Percentiles rank a stretch among this genome's conserved stretches.
These are phyloP conservation scores for Metschnikowia amazonensis DNA, from an alignment of 805 yeast genomes.

Conservation along the genomic window DNA sequence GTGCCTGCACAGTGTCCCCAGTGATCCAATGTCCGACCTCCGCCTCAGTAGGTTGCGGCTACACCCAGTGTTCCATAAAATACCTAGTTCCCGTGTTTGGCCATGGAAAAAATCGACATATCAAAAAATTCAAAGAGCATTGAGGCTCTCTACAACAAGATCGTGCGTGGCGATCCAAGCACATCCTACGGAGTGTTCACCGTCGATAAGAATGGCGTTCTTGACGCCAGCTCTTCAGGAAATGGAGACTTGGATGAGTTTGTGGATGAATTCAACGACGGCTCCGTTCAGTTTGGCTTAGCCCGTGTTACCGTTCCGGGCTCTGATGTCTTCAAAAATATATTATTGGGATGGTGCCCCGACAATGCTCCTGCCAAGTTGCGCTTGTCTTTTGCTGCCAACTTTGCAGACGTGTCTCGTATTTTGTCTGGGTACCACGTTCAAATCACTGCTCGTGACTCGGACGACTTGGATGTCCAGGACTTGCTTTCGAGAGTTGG, in stretches of 20 bases:
- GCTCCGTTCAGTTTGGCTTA: slow-evolving; percentile 85
- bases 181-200: slow-evolving; percentile 77
- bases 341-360: slow-evolving; percentile 95
- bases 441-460: slow-evolving; percentile 93
- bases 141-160: slow-evolving; percentile 69
- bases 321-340: slow-evolving; percentile 81
- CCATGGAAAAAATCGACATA: slow-evolving; percentile 55
- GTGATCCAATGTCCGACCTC: slow-evolving; percentile 1
- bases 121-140: slow-evolving; percentile 72
- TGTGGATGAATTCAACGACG: slow-evolving; percentile 77
- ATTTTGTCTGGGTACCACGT: slow-evolving; percentile 83
- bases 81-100: neutral
- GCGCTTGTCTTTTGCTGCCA: slow-evolving; percentile 70
- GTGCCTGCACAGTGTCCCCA: neutral
- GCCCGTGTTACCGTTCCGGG: slow-evolving; percentile 86
- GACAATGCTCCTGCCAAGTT: slow-evolving; percentile 84
- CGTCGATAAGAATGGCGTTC: slow-evolving; percentile 54
- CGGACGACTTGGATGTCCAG: slow-evolving; percentile 78
- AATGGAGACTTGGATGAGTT: slow-evolving; percentile 71
- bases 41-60: slow-evolving; percentile 3
- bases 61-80: neutral
- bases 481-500: slow-evolving; percentile 74
- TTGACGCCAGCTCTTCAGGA: slow-evolving; percentile 50
- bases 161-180: slow-evolving; percentile 71
- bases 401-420: slow-evolving; percentile 71